Evolutionary conservation across 345 rosid genomes (phyloP).

Genomic region (Alliaria petiolata): DNA sequence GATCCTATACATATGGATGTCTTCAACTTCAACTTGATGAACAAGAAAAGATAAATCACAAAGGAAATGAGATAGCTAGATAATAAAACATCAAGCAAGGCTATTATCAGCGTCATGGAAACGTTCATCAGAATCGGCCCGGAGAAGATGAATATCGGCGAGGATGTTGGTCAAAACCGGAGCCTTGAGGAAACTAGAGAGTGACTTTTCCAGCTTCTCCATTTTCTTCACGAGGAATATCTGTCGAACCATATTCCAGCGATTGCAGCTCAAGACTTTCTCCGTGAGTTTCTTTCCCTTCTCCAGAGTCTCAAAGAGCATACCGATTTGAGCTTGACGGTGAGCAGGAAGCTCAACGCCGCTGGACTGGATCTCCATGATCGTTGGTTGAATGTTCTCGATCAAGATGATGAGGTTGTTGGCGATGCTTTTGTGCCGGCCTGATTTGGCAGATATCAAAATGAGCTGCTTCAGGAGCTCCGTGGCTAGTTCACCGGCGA

Average conservation of each 20-base stretch:
- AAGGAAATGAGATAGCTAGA: too few species aligned
- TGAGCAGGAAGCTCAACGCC: conserved; percentile 67
- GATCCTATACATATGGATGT: too few species aligned
- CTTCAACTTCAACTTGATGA: too few species aligned
- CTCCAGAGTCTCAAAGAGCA: conserved; percentile 36
- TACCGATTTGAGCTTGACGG: conserved; percentile 76
- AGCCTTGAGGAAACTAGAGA: conserved; percentile 39
- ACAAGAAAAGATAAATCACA: too few species aligned
- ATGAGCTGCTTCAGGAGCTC: conserved; percentile 52
- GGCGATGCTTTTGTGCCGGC: conserved; percentile 48
- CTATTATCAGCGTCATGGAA: too few species aligned
- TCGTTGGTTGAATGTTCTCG: conserved; percentile 39
- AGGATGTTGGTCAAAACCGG: conserved; percentile 44
- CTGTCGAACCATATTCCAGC: conserved; percentile 67
- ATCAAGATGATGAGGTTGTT: conserved; percentile 31
- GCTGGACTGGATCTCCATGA: conserved; percentile 62
- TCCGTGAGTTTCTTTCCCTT: conserved; percentile 48
- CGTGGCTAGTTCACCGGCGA: conserved; percentile 60
- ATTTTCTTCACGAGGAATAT: conserved; percentile 48
- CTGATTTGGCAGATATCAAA: conserved; percentile 37
- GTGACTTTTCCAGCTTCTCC: conserved; percentile 63
- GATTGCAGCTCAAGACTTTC: conserved; percentile 38
- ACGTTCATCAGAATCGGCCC: too few species aligned
- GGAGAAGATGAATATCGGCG: conserved; percentile 65
- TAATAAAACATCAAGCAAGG: too few species aligned